Base-by-base conservation (phyloP, 140 eudicot species). In the Cichorium intybus region DNA sequence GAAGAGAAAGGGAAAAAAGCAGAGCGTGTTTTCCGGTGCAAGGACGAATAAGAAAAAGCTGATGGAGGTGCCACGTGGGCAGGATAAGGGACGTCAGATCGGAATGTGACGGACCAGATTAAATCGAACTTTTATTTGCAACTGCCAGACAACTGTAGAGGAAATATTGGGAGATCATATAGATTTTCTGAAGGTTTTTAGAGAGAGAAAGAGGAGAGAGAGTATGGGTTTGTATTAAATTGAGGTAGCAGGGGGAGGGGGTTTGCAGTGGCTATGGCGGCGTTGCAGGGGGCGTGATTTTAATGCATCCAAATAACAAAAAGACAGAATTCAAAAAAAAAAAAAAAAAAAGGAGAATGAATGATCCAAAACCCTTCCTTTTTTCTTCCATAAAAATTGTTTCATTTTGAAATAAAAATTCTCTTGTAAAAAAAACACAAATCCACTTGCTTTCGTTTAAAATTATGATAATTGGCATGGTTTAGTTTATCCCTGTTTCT, bases 11-110 rank as follows among this genome's bases (percentile, higher is more conserved):
- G 46, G 10, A 54, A 62, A 80, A 83, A 86, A 86, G 97, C 75
- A 79, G 81, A 84, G 95, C 97, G 95, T 80, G 88, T 84, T 90
- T 90, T 84, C 82, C 93, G 97, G 94, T 84, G 79, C 69, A 79
- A 82, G 87, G 90, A 81, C 84, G 86, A 83, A 73, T 79, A 83
- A 79, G 55, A 73, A 78, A 82, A 80, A 82, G 95, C 78, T 84
- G 90, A 39, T 52, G 72, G 35, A 22, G 31, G 8, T 34, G 73
- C 79, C 87, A 89, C 85, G 97, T 90, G 95, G 87, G 47, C 0
- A 5, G 7, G 3, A 59, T 21, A 27, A 34, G 7, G 24, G 22
- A 70, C 90, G 81, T 77, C 35, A 31, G 95, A 87, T 86, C 47
- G 39, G 47, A 64, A 83, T 66, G 75, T 81, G 74, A 81, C 79